Percentiles rank a stretch among this genome's conserved stretches.
These are phyloP conservation scores for Ganoderma lingzhi DNA, from an alignment of 1,284 basidiomycete species.

Conservation along the genomic window DNA sequence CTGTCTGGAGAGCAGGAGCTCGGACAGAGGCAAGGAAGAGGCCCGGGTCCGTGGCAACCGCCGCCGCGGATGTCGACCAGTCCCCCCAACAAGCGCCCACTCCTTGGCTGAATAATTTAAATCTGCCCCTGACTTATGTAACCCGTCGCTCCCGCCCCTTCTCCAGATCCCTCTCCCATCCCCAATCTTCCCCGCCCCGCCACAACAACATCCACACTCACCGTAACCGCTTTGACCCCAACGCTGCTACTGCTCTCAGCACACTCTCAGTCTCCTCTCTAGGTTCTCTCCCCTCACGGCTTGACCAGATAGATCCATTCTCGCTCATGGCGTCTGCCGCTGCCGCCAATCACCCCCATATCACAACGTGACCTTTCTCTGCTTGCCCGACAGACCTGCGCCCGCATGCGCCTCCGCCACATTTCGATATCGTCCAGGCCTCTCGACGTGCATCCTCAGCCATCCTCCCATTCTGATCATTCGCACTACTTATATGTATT, in stretches of 20 bases:
- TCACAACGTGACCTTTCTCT: conserved; percentile 3
- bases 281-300: neutral
- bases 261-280: neutral
- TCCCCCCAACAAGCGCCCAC: conserved; percentile 25
- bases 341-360: conserved; percentile 19
- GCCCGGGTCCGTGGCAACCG: conserved; percentile 25
- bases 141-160: neutral
- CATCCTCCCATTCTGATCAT: neutral
- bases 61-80: conserved; percentile 34
- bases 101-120: conserved; percentile 12
- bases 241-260: neutral
- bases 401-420: neutral
- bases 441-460: neutral
- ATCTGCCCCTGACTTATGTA: conserved; percentile 17
- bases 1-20: neutral
- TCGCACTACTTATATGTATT: neutral
- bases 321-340: conserved; percentile 2
- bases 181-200: neutral
- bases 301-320: neutral
- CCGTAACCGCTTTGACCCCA: neutral
- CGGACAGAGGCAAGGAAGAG: conserved; percentile 12
- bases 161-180: neutral
- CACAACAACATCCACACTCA: neutral
- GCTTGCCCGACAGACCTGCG: neutral
- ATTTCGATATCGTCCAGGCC: neutral